Evolutionary conservation across 805 yeast species (phyloP).

Genomic region (Blastobotrys terrestris): DNA sequence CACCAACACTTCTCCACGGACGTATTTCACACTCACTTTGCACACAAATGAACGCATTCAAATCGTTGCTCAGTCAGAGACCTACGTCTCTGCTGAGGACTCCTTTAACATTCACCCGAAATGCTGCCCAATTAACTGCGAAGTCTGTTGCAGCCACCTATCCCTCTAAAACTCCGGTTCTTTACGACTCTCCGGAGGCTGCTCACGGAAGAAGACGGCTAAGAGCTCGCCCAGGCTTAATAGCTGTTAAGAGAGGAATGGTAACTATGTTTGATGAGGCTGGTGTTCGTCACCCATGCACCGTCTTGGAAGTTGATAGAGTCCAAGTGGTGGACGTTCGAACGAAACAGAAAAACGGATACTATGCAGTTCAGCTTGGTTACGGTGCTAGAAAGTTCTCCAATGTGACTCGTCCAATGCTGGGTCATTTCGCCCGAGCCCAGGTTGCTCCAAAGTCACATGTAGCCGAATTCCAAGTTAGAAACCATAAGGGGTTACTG

Average conservation of each 20-base stretch:
- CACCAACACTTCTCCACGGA: too few species aligned
- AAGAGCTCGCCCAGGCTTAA: constrained; percentile 72
- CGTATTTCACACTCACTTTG: too few species aligned
- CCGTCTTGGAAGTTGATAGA: constrained; percentile 80
- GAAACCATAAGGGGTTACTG: constrained; percentile 55
- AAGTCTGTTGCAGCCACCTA: constrained; percentile 24
- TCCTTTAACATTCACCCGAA: constrained; percentile 9
- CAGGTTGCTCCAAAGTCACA: constrained; percentile 76
- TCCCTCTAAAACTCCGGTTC: constrained; percentile 41
- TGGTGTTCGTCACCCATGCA: constrained; percentile 73
- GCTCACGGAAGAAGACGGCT: constrained; percentile 69
- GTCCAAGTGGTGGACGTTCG: constrained; percentile 78
- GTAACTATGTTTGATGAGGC: constrained; percentile 67
- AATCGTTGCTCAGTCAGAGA: too few species aligned
- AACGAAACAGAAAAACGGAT: constrained; percentile 68
- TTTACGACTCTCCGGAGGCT: constrained; percentile 61
- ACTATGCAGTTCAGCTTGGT: constrained; percentile 82
- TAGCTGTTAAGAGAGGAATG: constrained; percentile 88
- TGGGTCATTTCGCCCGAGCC: constrained; percentile 75
- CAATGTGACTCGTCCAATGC: constrained; percentile 56
- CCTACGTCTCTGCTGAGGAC: too few species aligned
- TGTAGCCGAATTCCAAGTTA: constrained; percentile 74
- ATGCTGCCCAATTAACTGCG: constrained; percentile 30
- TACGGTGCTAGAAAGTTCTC: constrained; percentile 61
- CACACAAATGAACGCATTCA: too few species aligned